Percentiles rank a stretch among this genome's conserved stretches.
phyloP scores from a whole-genome alignment of 306 rosid genomes.

The Alnus rubra region DNA sequence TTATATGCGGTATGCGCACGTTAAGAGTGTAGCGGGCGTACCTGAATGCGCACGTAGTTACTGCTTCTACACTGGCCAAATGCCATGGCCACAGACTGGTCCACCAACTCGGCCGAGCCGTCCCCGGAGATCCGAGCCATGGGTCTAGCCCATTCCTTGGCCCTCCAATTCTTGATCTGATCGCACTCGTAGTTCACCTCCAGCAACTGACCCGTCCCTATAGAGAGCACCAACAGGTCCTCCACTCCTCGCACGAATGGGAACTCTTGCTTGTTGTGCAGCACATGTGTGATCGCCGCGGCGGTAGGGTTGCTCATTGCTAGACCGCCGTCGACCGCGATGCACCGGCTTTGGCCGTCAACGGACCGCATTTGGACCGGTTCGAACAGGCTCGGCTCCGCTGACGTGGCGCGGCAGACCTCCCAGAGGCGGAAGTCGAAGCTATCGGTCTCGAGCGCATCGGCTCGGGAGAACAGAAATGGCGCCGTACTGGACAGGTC shows the following conservation, averaged over 20 bases:
- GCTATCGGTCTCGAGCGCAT: conserved; percentile 90
- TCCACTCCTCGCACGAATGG: conserved; percentile 98
- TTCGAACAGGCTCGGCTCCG: conserved; percentile 76
- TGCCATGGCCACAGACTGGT: conserved; percentile 97
- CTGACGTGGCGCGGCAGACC: conserved; percentile 92
- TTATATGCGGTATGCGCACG: conserved; percentile 12
- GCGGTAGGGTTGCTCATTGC: conserved; percentile 93
- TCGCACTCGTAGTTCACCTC: conserved; percentile 66
- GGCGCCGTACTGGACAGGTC: conserved; percentile 94
- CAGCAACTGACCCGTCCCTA: conserved; percentile 78
- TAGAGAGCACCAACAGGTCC: conserved; percentile 84
- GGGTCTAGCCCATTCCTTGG: conserved; percentile 94
- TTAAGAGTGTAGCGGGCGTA: conserved; percentile 27
- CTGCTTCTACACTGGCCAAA: conserved; percentile 72
- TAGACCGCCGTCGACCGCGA: conserved; percentile 87
- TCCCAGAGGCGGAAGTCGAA: conserved; percentile 93
- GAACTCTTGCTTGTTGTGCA: conserved; percentile 95
- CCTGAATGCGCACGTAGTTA: conserved; percentile 96
- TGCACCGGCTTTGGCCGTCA: conserved; percentile 62
- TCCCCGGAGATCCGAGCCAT: conserved; percentile 82
- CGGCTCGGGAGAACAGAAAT: conserved; percentile 93
- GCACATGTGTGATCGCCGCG: conserved; percentile 97
- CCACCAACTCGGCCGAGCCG: conserved; percentile 85
- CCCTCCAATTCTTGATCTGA: conserved; percentile 71
- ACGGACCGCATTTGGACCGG: conserved; percentile 80